Base-by-base conservation (phyloP, 78 protist species). In the Monosiga brevicollis region DNA sequence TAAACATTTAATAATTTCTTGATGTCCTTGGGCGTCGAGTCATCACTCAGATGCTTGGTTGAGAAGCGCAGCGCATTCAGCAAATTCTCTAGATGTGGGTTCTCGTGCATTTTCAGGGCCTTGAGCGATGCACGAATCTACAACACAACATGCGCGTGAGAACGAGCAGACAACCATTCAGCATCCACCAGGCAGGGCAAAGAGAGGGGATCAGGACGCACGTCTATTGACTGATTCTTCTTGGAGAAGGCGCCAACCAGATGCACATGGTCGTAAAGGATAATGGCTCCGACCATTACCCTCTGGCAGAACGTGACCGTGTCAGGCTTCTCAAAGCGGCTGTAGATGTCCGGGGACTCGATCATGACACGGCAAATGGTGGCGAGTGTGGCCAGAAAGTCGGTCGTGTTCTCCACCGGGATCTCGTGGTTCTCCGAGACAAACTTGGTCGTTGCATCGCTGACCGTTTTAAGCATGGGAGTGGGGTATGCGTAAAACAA, bases 401-500 rank as follows among this genome's bases (percentile, higher is more conserved):
- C 83, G 0, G 91, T 88, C 6, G 88, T 89, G 76, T 91, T 83
- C 25, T 88, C 94, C 75, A 85, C 77, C 71, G 91, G 91, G 9
- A 88, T 89, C 38, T 87, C 78, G 55, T 85, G 62, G 75, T 90
- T 86, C 81, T 83, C 80, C 0, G 40, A 37, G 34, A 91, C 86
- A 87, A 91, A 91, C 77, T 87, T 86, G 34, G 49, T 87, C 9
- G 91, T 90, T 41, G 93, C 90, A 49, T 90, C 90, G 71, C 54
- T 35, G 15, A 92, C 80, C 38, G 75, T 84, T 26, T 85, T 87
- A 88, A 92, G 88, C 93, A 92, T 92, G 81, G 95, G 95, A 29
- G 95, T 88, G 79, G 95, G 95, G 62, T 85, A 84, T 39, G 95
- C 95, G 75, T 88, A 92, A 87, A 90, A 90, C 54, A 92, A 82